Conservation (phyloP, 1,284 basidiomycete genomes). For the Ustilago hordei region DNA sequence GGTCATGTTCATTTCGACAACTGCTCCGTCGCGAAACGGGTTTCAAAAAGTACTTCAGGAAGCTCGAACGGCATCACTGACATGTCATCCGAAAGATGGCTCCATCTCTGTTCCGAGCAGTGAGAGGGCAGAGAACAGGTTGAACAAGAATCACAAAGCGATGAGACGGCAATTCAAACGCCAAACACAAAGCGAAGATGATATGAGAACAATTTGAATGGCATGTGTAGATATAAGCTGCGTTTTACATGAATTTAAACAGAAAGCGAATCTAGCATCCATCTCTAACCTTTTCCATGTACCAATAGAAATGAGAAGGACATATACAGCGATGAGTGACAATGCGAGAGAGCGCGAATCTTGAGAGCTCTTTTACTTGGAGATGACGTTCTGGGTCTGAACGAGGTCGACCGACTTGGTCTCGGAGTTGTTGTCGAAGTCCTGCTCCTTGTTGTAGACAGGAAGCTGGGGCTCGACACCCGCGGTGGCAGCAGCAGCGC, state of each 20-base stretch:
- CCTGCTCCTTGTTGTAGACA: constrained; percentile 31
- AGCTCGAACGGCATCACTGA: no score
- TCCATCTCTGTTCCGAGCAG: no score
- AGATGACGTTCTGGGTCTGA: constrained; percentile 19
- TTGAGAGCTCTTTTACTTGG: constrained; percentile 13
- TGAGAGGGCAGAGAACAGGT: no score
- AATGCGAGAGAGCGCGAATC: neutral
- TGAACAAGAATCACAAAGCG: no score
- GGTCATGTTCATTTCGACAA: no score
- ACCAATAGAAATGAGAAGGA: constrained; percentile 1
- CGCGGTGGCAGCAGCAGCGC: constrained; percentile 43
- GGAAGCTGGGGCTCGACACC: constrained; percentile 27
- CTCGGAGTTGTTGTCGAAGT: constrained; percentile 23
- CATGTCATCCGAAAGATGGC: no score
- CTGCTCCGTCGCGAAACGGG: no score
- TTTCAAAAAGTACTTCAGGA: no score
- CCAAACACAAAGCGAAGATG: neutral
- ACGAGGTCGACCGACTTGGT: constrained; percentile 29
- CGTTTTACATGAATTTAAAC: neutral
- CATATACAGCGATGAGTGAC: neutral
- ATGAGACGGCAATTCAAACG: no score
- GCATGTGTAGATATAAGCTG: neutral
- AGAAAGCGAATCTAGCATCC: neutral
- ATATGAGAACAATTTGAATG: neutral
- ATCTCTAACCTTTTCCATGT: neutral